Conservation (phyloP, 257 asterid species). For the Ophiorrhiza pumila region DNA sequence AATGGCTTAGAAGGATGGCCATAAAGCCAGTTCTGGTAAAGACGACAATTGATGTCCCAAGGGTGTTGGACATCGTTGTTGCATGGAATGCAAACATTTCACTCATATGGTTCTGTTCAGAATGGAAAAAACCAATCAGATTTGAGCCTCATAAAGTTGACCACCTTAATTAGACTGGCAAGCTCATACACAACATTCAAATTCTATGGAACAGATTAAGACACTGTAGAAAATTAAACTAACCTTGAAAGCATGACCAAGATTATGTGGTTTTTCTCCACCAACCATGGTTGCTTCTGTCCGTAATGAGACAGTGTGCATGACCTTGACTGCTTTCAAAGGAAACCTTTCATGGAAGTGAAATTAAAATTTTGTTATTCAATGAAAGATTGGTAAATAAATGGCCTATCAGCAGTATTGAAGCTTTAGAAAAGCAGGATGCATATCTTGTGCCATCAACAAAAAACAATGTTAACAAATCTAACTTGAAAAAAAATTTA, state of each 20-base stretch:
- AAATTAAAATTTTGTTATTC: not conserved
- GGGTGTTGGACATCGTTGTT: conserved; percentile 95
- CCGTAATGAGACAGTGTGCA: conserved; percentile 90
- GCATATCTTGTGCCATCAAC: not conserved
- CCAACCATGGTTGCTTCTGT: conserved; percentile 85
- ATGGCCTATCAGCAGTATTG: not conserved
- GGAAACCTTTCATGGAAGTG: conserved; percentile 53
- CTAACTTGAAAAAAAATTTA: not conserved
- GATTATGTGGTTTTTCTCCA: conserved; percentile 68
- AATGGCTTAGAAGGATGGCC: conserved; percentile 94
- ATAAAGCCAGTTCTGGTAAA: conserved; percentile 93
- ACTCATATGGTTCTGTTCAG: conserved; percentile 90
- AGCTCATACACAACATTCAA: not conserved
- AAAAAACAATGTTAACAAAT: not conserved
- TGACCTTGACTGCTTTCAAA: conserved; percentile 89
- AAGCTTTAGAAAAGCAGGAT: not conserved
- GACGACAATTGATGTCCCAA: conserved; percentile 88
- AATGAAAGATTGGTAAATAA: not conserved
- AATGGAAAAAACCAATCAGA: conserved; percentile 14
- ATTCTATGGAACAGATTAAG: not conserved
- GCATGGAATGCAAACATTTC: conserved; percentile 99
- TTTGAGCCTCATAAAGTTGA: not conserved
- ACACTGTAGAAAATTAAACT: conserved; percentile 12
- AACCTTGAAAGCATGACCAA: conserved; percentile 91
- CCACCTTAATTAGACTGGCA: not conserved